Evolutionary conservation across 495 filamentous ascomycete species (phyloP), one percentile per base, ranked within the genome.

Genomic region (Aspergillus nanangensis): DNA sequence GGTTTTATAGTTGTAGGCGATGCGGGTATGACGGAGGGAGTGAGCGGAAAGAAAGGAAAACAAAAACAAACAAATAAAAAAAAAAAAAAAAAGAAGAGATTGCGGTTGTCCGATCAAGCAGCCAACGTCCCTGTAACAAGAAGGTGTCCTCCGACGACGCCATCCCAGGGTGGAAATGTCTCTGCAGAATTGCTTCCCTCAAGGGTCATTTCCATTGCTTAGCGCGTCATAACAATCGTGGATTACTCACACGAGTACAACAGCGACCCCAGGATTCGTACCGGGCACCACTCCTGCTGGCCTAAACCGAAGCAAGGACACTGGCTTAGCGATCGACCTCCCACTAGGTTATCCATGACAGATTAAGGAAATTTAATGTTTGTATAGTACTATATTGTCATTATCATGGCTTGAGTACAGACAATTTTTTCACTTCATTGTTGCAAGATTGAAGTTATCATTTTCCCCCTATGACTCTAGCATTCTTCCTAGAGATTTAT

Each of bases 121-220:
- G 60, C 58, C 61, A 60, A 50, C 40, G 59, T 61, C 62, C 72
- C 59, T 66, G 65, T 67, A 70, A 69, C 67, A 47, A 52, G 61
- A 59, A 65, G 71, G 69, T 79, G 75, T 79, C 63, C 67, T 79
- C 76, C 73, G 70, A 67, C 67, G 58, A 66, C 78, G 78, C 77
- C 78, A 77, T 63, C 66, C 71, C 62, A 69, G 71, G 76, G 77
- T 78, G 78, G 65, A 76, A 62, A 65, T 74, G 69, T 67, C 72
- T 79, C 74, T 81, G 78, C 78, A 77, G 75, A 78, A 79, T 80
- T 80, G 63, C 77, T 80, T 78, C 75, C 74, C 78, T 81, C 75
- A 75, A 78, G 72, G 55, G 65, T 80, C 72, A 74, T 68, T 62
- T 71, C 68, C 78, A 80, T 78, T 77, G 71, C 76, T 81, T 78